Evolutionary conservation across 257 asterid species (phyloP).

Genomic region (Scutellaria barbata): DNA sequence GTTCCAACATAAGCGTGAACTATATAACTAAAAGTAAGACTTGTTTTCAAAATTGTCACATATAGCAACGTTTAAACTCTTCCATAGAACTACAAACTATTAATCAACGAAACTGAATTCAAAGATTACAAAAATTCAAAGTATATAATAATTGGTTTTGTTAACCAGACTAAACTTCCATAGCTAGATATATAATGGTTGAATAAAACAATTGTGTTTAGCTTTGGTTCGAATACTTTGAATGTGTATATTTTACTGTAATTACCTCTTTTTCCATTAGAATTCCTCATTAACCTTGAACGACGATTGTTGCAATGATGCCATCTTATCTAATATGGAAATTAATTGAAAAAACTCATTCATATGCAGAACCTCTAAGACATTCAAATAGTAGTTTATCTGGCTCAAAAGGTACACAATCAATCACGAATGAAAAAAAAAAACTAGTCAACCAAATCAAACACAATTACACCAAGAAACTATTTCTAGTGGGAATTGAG

Average conservation of each 20-base stretch:
- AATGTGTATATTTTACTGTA: not conserved
- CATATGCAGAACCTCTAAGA: not conserved
- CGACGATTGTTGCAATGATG: not conserved
- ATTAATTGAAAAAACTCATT: not conserved
- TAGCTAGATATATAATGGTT: not conserved
- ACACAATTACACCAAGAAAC: not conserved
- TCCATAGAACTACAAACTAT: not conserved
- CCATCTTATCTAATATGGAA: not conserved
- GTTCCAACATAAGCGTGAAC: not conserved
- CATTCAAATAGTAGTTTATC: not conserved
- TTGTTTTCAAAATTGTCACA: not conserved
- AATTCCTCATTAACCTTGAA: not conserved
- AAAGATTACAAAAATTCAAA: not conserved
- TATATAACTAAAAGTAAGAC: not conserved
- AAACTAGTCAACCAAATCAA: not conserved
- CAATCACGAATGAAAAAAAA: not conserved
- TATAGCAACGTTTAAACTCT: not conserved
- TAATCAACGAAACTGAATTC: not conserved
- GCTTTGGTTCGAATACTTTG: not conserved
- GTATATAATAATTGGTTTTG: not conserved
- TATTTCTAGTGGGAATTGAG: not conserved
- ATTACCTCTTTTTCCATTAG: not conserved
- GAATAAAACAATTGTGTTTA: not conserved
- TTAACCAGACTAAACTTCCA: slow-evolving; percentile 25
- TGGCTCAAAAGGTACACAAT: not conserved